Evolutionary conservation across 2,329 filamentous ascomycete species (phyloP), one percentile per base, ranked within the genome.

Genomic region (Sordariomycetes sp.): DNA sequence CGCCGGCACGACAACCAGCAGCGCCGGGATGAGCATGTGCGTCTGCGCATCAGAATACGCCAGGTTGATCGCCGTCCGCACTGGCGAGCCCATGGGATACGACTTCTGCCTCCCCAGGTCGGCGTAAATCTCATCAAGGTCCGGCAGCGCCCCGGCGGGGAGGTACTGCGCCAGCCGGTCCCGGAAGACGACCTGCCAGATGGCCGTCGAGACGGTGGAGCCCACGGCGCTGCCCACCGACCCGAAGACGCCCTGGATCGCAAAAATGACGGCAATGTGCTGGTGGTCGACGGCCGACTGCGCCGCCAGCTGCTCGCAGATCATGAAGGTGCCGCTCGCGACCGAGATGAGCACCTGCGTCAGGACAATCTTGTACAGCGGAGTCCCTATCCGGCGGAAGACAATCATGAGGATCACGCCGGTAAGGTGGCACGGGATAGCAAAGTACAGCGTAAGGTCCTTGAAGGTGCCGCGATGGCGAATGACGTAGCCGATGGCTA

Each of bases 261-360:
- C 80, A 2, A 83, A 72, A 4, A 78, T 73, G 1, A 76, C 75
- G 22, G 81, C 78, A 10, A 84, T 72, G 60, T 82, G 72, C 60
- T 80, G 72, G 60, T 84, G 79, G 8, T 71, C 72, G 2, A 74
- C 75, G 1, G 77, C 80, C 1, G 81, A 77, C 69, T 85, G 80
- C 55, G 78, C 75, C 10, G 79, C 78, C 53, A 84, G 73, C 62
- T 85, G 76, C 58, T 80, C 74, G 55, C 75, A 75, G 53, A 85
- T 78, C 59, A 80, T 77, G 6, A 84, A 70, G 12, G 78, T 73
- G 13, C 80, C 80, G 3, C 79, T 80, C 3, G 76, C 78, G 39
- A 81, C 73, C 7, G 81, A 77, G 59, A 85, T 76, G 59, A 84
- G 74, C 53, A 85, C 74, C 64, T 85, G 80, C 52, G 77, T 80